Conservation (phyloP, 2,329 filamentous ascomycete species). For the Chaetomium olivaceum region DNA sequence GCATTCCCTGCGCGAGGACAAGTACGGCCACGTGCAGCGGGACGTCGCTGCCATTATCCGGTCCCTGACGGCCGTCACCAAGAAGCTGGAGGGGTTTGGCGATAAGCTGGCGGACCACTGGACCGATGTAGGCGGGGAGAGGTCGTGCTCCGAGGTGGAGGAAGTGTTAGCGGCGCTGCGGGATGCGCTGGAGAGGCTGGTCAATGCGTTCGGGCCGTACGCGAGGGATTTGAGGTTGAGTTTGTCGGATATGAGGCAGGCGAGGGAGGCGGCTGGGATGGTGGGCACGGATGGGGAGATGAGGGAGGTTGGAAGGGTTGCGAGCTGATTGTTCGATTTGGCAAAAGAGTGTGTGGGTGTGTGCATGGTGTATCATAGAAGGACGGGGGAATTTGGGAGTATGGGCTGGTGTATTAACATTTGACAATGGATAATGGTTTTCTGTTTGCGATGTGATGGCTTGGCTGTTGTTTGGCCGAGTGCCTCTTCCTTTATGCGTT, state of each 20-base stretch:
- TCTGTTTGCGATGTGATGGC: background rate
- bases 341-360: background rate
- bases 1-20: constrained; percentile 75
- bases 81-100: constrained; percentile 68
- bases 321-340: background rate
- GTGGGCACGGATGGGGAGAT: constrained; percentile 20
- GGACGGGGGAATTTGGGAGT: background rate
- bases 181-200: constrained; percentile 62
- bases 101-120: constrained; percentile 65
- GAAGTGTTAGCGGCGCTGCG: constrained; percentile 66
- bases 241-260: constrained; percentile 69
- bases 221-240: constrained; percentile 68
- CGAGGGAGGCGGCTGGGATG: constrained; percentile 61
- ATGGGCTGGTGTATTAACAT: background rate
- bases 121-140: constrained; percentile 68
- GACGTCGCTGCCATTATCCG: constrained; percentile 76
- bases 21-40: constrained; percentile 80
- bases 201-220: constrained; percentile 74
- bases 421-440: background rate
- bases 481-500: background rate
- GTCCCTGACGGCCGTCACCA: constrained; percentile 68
- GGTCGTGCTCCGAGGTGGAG: constrained; percentile 67
- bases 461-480: background rate
- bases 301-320: constrained; percentile 8
- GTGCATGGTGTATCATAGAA: constrained; percentile 10